phyloP scores from a whole-genome alignment of 345 rosid genomes.

The Kandelia obovata region DNA sequence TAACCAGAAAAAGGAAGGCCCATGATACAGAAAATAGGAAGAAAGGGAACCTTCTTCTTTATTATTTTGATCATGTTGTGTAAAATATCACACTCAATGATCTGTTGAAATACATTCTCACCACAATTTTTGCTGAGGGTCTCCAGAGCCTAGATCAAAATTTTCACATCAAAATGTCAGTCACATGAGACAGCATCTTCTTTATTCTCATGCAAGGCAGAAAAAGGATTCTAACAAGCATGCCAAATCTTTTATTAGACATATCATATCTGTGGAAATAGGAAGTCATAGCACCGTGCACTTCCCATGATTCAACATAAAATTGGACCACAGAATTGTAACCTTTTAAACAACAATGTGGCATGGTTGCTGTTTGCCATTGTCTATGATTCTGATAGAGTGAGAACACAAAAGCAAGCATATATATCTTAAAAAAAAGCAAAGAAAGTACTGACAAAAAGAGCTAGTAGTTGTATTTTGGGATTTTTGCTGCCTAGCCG shows the following conservation, averaged over 20 bases:
- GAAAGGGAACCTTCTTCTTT: slow-evolving; percentile 73
- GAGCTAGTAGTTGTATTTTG: slow-evolving; percentile 79
- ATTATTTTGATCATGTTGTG: slow-evolving; percentile 95
- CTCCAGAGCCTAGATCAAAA: slow-evolving; percentile 70
- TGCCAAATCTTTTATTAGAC: too few species aligned
- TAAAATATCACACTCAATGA: slow-evolving; percentile 83
- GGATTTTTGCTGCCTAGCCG: slow-evolving; percentile 80
- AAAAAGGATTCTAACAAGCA: background rate
- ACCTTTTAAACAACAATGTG: background rate
- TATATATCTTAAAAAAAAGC: background rate
- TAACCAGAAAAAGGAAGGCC: background rate
- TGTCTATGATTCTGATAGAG: background rate
- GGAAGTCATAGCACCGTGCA: too few species aligned
- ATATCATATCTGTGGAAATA: too few species aligned
- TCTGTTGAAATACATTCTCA: slow-evolving; percentile 76
- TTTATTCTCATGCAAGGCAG: background rate
- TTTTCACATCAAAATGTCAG: background rate
- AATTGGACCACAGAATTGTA: background rate
- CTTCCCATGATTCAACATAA: too few species aligned
- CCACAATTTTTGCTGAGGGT: slow-evolving; percentile 94
- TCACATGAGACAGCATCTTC: background rate
- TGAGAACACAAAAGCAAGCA: slow-evolving; percentile 9
- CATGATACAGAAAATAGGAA: slow-evolving; percentile 10
- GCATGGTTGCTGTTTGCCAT: background rate
- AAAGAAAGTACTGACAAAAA: slow-evolving; percentile 56